A percentile compares a stretch with the other conserved stretches of the same genome.
These are phyloP conservation scores for Hypholoma sublateritium DNA, from an alignment of 768 basidiomycete genomes.

Conservation along the genomic window DNA sequence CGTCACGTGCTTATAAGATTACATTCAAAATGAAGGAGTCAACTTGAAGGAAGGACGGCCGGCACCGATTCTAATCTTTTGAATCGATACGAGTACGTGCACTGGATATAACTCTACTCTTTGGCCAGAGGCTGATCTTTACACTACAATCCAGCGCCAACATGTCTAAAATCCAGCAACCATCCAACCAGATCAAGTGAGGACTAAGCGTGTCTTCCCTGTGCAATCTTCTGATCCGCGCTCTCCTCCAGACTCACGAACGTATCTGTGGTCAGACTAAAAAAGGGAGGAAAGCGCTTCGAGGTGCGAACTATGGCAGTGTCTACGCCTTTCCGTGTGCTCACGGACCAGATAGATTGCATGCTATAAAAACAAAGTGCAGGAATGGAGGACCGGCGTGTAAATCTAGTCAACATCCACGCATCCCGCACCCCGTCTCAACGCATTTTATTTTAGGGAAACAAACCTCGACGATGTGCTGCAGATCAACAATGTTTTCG, in stretches of 20 bases:
- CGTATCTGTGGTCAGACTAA: slow-evolving; percentile 92
- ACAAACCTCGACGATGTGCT: slow-evolving; percentile 93
- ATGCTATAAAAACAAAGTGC: slow-evolving; percentile 99
- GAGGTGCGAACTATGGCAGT: slow-evolving; percentile 54
- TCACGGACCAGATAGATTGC: slow-evolving; percentile 60
- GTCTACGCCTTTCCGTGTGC: neutral
- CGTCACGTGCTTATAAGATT: slow-evolving; percentile 21
- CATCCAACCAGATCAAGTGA: slow-evolving; percentile 89
- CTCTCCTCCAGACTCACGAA: slow-evolving; percentile 76
- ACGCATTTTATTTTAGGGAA: slow-evolving; percentile 53
- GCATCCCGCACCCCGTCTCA: neutral
- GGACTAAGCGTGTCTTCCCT: neutral
- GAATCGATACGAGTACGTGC: neutral
- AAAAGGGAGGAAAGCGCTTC: slow-evolving; percentile 97
- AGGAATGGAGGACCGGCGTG: slow-evolving; percentile 94
- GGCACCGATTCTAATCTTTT: slow-evolving; percentile 8
- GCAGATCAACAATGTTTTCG: slow-evolving; percentile 94
- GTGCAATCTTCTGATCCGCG: slow-evolving; percentile 1
- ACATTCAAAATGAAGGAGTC: neutral
- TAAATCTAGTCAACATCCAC: slow-evolving; percentile 37
- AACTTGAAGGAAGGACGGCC: neutral
- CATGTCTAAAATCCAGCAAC: slow-evolving; percentile 71
- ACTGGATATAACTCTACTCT: no score
- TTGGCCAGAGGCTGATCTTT: neutral
- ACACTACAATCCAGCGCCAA: slow-evolving; percentile 10